Percentiles rank a stretch among this genome's conserved stretches.
phyloP scores from a whole-genome alignment of 2,329 filamentous ascomycete genomes.

The Penicillium freii region DNA sequence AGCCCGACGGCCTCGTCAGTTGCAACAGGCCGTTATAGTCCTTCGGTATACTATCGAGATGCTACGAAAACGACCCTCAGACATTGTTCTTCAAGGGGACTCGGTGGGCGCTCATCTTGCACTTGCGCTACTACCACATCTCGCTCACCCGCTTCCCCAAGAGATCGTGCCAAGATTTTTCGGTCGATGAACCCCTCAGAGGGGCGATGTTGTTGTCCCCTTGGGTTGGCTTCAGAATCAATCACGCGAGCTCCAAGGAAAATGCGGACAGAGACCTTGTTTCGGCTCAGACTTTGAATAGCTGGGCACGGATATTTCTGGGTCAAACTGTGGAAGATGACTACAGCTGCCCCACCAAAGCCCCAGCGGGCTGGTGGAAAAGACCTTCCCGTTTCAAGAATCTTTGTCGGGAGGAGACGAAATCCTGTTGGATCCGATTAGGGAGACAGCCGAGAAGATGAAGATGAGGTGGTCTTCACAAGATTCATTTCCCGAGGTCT shows the following conservation, averaged over 20 bases:
- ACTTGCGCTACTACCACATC: neutral
- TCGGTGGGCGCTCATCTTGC: neutral
- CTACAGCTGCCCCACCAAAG: neutral
- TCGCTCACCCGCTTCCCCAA: neutral
- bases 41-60: neutral
- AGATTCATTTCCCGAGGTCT: too few relatives aligned
- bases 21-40: neutral
- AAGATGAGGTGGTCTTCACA: neutral
- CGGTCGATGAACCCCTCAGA: neutral
- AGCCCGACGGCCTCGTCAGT: neutral
- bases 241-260: neutral
- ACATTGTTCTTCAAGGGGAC: neutral
- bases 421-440: neutral
- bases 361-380: neutral
- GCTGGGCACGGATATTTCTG: neutral
- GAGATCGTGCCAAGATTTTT: neutral
- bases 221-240: neutral
- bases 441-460: neutral
- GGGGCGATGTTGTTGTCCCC: neutral
- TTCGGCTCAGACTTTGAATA: neutral
- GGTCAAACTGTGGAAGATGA: neutral
- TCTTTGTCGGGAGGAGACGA: neutral
- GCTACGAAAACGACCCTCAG: neutral
- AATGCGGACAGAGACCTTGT: neutral
- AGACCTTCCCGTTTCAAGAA: neutral